Base-by-base conservation (phyloP, 257 asterid species). In the Handroanthus guayacan region DNA sequence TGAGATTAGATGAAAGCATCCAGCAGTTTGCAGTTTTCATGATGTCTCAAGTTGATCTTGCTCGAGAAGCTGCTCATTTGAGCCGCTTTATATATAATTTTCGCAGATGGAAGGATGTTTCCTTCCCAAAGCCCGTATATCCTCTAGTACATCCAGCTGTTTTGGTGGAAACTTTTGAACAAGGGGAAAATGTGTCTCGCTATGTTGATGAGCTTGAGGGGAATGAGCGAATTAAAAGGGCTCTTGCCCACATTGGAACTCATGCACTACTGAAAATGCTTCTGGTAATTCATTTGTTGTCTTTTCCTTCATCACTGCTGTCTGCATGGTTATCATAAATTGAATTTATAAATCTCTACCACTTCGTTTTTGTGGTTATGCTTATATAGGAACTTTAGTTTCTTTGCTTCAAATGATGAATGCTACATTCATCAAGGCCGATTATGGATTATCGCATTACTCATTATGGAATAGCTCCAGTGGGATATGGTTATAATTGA, bases 111-210 rank as follows among this genome's bases (percentile, higher is more conserved):
- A 93, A 71, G 80, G 89, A 93, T 31, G 96, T 91, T 44, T 91
- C 98, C 31, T 93, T 93, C 80, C 98, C 98, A 0, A 91, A 88
- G 85, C 98, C 97, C n/a, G 89, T 91, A 11, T 91, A 93, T 84
- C 98, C 98, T 12, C 80, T 92, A 50, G 97, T 93, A 14, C 98
- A 93, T 83, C 98, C 98, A 7, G 90, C 97, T 68, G 98, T 93
- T 58, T 75, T 93, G 85, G 98, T 93, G 77, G 98, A 93, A 83
- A 88, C 93, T 48, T 93, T 93, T 82, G 98, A 93, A 84, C 90
- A 83, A 5, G 98, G 98, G 43, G 97, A 93, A 79, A 81, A 94
- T 82, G 97, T 93, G 51, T 76, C 98, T 10, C 80, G 52, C 57
- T 93, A 89, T 86, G 90, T 93, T 70, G 94, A 93, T 71, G 96